Evolutionary conservation across 2,329 filamentous ascomycete species (phyloP).

Genomic region (Claviceps pusilla): DNA sequence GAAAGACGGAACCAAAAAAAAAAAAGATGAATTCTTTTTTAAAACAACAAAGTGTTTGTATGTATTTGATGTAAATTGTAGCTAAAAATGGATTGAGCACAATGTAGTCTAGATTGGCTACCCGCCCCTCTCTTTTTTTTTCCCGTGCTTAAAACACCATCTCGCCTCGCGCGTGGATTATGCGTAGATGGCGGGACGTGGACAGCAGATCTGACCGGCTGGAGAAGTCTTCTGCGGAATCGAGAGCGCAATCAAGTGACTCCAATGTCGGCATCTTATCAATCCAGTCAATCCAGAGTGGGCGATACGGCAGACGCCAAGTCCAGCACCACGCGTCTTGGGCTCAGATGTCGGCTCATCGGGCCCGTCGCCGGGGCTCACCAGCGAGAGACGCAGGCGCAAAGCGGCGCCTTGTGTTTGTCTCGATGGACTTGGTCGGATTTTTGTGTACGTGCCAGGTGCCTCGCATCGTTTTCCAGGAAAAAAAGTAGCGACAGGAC

Average conservation of each 20-base stretch:
- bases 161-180: not conserved
- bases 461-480: not conserved
- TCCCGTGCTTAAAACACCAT: not conserved
- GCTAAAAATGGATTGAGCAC: not conserved
- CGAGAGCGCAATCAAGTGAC: not conserved
- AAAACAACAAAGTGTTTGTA: not conserved
- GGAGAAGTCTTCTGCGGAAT: not conserved
- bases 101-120: not conserved
- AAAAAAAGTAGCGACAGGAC: not conserved
- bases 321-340: not conserved
- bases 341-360: not conserved
- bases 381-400: slow-evolving; percentile 14
- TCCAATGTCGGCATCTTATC: not conserved
- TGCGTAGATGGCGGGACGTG: not conserved
- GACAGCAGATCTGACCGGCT: not conserved
- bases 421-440: not conserved
- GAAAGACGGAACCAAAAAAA: not conserved
- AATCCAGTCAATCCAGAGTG: not conserved
- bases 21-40: not conserved
- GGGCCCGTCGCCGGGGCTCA: slow-evolving; percentile 6
- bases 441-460: not conserved
- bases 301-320: not conserved
- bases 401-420: slow-evolving; percentile 13
- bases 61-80: not conserved
- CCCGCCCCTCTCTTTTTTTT: not conserved